Evolutionary conservation across 78 protist species (phyloP), one percentile per base, ranked within the genome.

Genomic region (Chrysochromulina parva): DNA sequence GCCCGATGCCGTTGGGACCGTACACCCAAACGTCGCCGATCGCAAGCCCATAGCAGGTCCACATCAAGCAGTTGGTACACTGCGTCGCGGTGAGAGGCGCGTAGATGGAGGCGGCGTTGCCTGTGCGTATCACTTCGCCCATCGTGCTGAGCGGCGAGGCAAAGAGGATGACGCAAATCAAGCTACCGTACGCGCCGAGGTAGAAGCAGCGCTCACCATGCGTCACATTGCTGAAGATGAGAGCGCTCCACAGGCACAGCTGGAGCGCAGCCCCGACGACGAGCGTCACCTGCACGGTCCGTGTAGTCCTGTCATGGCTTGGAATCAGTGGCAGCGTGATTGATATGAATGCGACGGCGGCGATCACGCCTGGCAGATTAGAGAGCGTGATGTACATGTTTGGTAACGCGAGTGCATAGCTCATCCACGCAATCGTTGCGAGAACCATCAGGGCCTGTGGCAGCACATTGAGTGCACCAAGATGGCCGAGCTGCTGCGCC

Each of bases 1-100:
- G 4, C 52, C 84, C 84, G 84, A 2, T 2, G 24, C 3, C 9
- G 84, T 74, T 74, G 10, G 84, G 84, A 5, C 57, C 84, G 57
- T n/a, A 48, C 22, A 74, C 84, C 84, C 84, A 74, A 13, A 74
- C 1, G 55, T 74, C 84, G 55, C 84, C 84, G 84, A 74, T 17
- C 2, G 84, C 84, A 2, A 17, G 0, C 57, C 84, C 84, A 26
- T 48, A 74, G 10, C 0, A 24, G 11, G 57, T 47, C 84, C 84
- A 74, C 14, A 24, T 10, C 24, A 28, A 9, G 26, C 84, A 74
- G 84, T 74, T 74, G 55, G 9, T 0, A 28, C 4, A 3, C 84
- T 74, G 84, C 55, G 84, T 55, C 57, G 22, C 16, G 9, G 84
- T 74, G 57, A 74, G 55, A 1, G 84, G 84, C n/a, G 52, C 84